These are phyloP conservation scores for Craspedostauros australis DNA, from an alignment of 108 stramenopile genomes.

Conservation along the genomic window DNA sequence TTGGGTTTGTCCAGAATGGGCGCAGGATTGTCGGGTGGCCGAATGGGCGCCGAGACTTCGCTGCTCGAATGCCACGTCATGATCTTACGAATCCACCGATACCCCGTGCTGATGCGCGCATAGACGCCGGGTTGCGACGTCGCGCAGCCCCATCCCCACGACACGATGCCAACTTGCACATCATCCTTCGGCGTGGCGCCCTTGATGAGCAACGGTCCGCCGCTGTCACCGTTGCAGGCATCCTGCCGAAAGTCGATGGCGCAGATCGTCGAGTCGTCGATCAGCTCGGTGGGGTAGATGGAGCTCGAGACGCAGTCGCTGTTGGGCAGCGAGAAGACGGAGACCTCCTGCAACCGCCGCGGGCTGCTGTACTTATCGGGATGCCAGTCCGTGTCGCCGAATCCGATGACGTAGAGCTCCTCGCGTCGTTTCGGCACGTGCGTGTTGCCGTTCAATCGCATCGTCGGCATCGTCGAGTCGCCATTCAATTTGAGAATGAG, in stretches of 20 bases:
- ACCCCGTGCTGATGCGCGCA: slow-evolving; percentile 2
- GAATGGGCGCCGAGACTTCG: too few species aligned
- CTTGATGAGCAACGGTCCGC: slow-evolving; percentile 30
- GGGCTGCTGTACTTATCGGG: neutral
- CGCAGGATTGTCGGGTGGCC: too few species aligned
- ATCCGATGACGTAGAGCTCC: slow-evolving; percentile 8
- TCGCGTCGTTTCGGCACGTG: neutral
- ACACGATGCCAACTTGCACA: slow-evolving; percentile 28
- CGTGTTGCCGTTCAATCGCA: slow-evolving; percentile 7
- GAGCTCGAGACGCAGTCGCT: neutral
- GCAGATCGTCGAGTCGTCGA: neutral
- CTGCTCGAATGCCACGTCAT: too few species aligned
- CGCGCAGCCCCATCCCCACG: slow-evolving; percentile 36
- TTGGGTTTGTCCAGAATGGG: too few species aligned
- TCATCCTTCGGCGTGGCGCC: slow-evolving; percentile 6
- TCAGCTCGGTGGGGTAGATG: slow-evolving; percentile 2
- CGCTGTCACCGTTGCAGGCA: slow-evolving; percentile 31
- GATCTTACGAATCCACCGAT: slow-evolving; percentile 15
- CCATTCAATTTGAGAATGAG: slow-evolving; percentile 18
- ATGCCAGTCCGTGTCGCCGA: slow-evolving; percentile 12
- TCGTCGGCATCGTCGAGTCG: neutral
- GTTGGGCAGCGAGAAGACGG: slow-evolving; percentile 5
- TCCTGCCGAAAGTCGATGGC: slow-evolving; percentile 2
- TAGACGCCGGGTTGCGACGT: slow-evolving; percentile 6
- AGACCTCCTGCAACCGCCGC: slow-evolving; percentile 1